Conservation (phyloP, 495 filamentous ascomycete genomes). For the Hypoxylon lienhwacheense region DNA sequence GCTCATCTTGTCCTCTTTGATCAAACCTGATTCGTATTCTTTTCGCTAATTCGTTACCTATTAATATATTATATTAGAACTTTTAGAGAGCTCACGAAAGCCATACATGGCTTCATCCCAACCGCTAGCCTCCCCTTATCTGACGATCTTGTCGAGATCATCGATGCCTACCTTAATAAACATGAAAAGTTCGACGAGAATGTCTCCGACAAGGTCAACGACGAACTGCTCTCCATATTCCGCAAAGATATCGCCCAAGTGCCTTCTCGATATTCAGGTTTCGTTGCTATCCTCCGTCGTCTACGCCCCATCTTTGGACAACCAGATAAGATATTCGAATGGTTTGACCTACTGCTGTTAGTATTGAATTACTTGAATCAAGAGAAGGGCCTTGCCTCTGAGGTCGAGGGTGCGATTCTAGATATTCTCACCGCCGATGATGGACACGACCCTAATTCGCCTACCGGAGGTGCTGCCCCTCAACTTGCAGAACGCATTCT, state of each 20-base stretch:
- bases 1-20: conserved; percentile 2
- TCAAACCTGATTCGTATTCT: conserved; percentile 1
- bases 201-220: conserved; percentile 63
- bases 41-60: conserved; percentile 15
- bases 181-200: conserved; percentile 60
- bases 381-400: conserved; percentile 60
- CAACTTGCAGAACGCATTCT: conserved; percentile 58
- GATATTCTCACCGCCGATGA: conserved; percentile 60
- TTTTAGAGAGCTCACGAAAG: conserved; percentile 63
- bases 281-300: conserved; percentile 60
- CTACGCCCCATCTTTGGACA: conserved; percentile 61
- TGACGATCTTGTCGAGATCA: conserved; percentile 57
- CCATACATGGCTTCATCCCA: conserved; percentile 57
- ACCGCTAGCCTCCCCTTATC: conserved; percentile 61
- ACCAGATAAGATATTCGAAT: conserved; percentile 57
- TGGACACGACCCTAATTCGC: conserved; percentile 50
- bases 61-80: conserved; percentile 42
- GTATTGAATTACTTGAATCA: conserved; percentile 58
- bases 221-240: conserved; percentile 65
- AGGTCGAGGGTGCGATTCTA: conserved; percentile 60
- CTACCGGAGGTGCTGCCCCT: conserved; percentile 43
- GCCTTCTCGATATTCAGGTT: conserved; percentile 59
- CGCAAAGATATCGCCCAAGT: conserved; percentile 56
- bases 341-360: conserved; percentile 68
- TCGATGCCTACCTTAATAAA: conserved; percentile 63